Evolutionary conservation across 83 land plant species (phyloP), one percentile per base, ranked within the genome.

Genomic region (Picea abies): DNA sequence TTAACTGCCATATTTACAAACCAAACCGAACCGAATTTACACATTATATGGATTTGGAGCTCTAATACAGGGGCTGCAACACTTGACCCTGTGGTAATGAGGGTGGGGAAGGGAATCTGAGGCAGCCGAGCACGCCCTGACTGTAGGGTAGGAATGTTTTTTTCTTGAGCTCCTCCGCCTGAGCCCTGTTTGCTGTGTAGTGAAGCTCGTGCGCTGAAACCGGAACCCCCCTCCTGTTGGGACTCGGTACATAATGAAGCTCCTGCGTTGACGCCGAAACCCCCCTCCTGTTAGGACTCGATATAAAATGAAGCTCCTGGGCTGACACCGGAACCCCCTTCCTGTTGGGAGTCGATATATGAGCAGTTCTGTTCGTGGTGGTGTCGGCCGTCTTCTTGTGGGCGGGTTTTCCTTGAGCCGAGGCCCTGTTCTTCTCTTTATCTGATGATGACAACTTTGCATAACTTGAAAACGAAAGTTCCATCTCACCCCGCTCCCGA

Each of bases 111-210:
- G 90, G 78, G 84, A 90, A 90, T 12, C 90, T 88, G 81, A 92
- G 49, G 87, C 85, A 92, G 3, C 90, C 90, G 63, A 92, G 58
- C 44, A 92, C 19, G 0, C 92, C 86, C 25, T 87, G 91, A 69
- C 83, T 89, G 87, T 92, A 90, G 1, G 92, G 92, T 80, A 92
- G 79, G 29, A 70, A 85, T 5, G 91, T 75, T 37, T 37, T 37
- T 37, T 4, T 37, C 39, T 0, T 37, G 39, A 37, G 39, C 0
- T 37, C 39, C 39, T 37, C 39, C 0, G 39, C 39, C 4, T 37
- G 39, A 37, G 39, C 39, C 39, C 39, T 37, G 39, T 37, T 37
- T 37, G 39, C 4, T 37, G 39, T 37, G 39, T 37, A 37, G 39
- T 37, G 39, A 37, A 37, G 39, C 39, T 37, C 39, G 4, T 37